Percentiles rank a stretch among this genome's conserved stretches.
Conservation (phyloP, 805 yeast species). For the Middelhovenomyces tepae region DNA sequence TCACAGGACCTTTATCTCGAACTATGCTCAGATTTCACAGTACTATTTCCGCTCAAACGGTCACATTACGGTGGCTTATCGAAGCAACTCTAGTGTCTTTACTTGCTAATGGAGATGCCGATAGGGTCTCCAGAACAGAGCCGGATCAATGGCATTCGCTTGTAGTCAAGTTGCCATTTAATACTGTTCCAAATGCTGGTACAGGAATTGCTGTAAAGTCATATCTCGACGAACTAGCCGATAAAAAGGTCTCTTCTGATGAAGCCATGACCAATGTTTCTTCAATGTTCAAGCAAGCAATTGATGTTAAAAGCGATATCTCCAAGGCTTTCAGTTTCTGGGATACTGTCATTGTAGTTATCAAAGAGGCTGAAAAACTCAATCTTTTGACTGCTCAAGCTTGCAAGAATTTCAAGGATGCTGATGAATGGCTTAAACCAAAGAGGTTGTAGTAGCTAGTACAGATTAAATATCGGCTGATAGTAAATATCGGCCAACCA, state of each 20-base stretch:
- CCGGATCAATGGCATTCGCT: constrained; percentile 52
- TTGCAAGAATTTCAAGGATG: constrained; percentile 10
- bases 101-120: constrained; percentile 43
- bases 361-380: constrained; percentile 34
- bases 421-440: constrained; percentile 14
- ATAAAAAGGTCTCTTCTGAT: constrained; percentile 6
- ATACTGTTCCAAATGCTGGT: constrained; percentile 49
- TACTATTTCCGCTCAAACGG: constrained; percentile 44
- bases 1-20: constrained; percentile 64
- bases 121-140: constrained; percentile 37
- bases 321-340: constrained; percentile 22
- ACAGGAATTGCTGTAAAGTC: constrained; percentile 52
- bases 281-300: constrained; percentile 21
- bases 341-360: constrained; percentile 18
- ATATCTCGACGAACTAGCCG: constrained; percentile 35
- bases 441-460: no score
- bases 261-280: constrained; percentile 13
- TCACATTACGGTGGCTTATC: constrained; percentile 43
- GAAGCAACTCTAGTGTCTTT: constrained; percentile 45
- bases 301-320: constrained; percentile 19
- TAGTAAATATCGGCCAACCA: no score
- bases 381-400: constrained; percentile 28
- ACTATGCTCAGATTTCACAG: constrained; percentile 60
- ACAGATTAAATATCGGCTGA: no score
- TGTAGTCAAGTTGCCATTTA: constrained; percentile 54